Evolutionary conservation across 1,284 basidiomycete species (phyloP).

Genomic region (Marasmius fiardii): DNA sequence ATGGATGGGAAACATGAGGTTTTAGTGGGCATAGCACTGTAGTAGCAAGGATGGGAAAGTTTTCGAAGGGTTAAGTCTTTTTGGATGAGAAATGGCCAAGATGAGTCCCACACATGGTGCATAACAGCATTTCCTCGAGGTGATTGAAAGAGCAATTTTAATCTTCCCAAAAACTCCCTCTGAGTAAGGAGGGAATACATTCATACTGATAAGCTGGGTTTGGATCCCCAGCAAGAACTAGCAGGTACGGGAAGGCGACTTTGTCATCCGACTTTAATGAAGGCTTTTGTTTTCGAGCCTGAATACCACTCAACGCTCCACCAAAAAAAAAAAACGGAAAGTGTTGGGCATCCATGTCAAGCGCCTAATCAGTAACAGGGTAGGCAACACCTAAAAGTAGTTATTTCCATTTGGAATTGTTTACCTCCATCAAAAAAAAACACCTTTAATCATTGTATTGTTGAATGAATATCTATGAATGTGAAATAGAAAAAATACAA

Average conservation of each 20-base stretch:
- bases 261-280: neutral
- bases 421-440: no score
- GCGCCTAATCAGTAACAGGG: no score
- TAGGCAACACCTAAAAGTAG: no score
- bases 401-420: no score
- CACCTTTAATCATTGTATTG: no score
- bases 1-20: constrained; percentile 1
- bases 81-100: neutral
- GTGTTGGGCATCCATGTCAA: no score
- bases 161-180: neutral
- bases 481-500: no score
- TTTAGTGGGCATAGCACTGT: constrained; percentile 11
- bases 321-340: neutral
- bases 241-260: neutral
- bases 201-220: neutral
- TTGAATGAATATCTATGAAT: no score
- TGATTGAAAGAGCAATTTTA: neutral
- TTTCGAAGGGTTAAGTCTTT: neutral
- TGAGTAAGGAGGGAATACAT: neutral
- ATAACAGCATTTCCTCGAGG: neutral
- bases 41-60: neutral
- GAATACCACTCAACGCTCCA: neutral
- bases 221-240: neutral
- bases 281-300: no score
- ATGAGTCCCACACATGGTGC: neutral